Evolutionary conservation across 78 protist species (phyloP), one percentile per base, ranked within the genome.

Genomic region (Planoprotostelium fungivorum): DNA sequence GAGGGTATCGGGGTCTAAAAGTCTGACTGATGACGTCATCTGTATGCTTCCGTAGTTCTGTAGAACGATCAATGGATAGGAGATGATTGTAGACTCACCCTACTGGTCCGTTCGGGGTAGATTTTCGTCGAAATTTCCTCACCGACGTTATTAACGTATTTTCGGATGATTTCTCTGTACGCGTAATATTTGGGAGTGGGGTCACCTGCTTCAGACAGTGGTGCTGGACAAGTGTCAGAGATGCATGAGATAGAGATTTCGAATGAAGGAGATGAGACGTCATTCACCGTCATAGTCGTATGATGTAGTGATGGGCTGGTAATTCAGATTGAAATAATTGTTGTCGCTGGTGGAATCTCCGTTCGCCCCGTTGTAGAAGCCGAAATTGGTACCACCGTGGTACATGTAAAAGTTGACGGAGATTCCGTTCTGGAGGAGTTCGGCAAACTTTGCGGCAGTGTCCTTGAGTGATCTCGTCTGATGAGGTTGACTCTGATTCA

Each of bases 331-430:
- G 73, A 51, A 51, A 16, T 25, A 51, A 51, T 51, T 51, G 31
- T 5, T 5, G 63, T 88, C 88, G 28, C 5, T 0, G 0, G 83
- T 38, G 9, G 87, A 84, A 10, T 86, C 91, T n/a, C 88, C 86
- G 36, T 85, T 94, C 36, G 93, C 95, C 38, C 96, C 96, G 37
- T 86, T 87, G 86, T 63, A 84, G 84, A 39, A 90, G 0, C 95
- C 95, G 73, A 87, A 89, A 84, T 93, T 95, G 37, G 89, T 89
- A 1, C 96, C 96, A 35, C 96, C 96, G 35, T 90, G 90, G 83
- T 83, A 89, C 96, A 95, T 95, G 88, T 95, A 95, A 86, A 92
- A 73, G 87, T 89, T 93, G 16, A 95, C 92, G 85, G 89, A 86
- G 35, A 88, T 90, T 38, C 93, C 91, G 63, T 39, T 31, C 36